Base-by-base conservation (phyloP, 495 filamentous ascomycete species). In the Neurospora sp. region DNA sequence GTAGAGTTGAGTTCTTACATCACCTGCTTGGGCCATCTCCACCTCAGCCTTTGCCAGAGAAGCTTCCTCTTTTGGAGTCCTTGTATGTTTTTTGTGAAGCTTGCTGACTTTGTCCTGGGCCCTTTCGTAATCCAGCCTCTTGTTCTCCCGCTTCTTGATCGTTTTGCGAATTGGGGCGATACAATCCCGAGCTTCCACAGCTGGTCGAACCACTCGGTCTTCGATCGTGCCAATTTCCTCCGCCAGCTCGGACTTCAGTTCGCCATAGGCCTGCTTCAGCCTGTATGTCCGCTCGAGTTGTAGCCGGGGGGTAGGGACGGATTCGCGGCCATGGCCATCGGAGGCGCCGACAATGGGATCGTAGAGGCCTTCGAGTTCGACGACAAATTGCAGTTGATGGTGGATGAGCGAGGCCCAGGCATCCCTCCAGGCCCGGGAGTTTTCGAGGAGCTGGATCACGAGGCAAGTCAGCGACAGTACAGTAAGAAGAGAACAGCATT, bases 111-210 rank as follows among this genome's bases (percentile, higher is more conserved):
- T 89, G 71, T 91, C 87, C 78, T 94, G 89, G 72, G 89, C 90
- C 73, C 91, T 90, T 81, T 98, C 95, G 77, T 90, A 97, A 79
- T 98, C 95, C 66, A 96, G 77, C 86, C 97, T 92, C 82, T 91
- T 93, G 76, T 97, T 91, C 76, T 96, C 93, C 48, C 95, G 86
- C 78, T 93, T 95, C 84, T 97, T 97, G 80, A 98, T 95, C 3
- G 91, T 91, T 82, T 95, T 97, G 78, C 94, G 91, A 79, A 97
- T 85, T 0, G 93, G 91, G 72, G 88, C 85, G 72, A 97, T 84
- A 53, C 80, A 89, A 69, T 91, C 89, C 77, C 90, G 91, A 3
- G 92, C 93, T 69, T 91, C 87, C 22, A 85, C 85, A 5, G 92
- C 91, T 1, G 94, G 94, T 74, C 85, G 85, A 46, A 96, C 86